Conservation (phyloP, 371 early-diverging fungal genomes). For the Circinella minor region DNA sequence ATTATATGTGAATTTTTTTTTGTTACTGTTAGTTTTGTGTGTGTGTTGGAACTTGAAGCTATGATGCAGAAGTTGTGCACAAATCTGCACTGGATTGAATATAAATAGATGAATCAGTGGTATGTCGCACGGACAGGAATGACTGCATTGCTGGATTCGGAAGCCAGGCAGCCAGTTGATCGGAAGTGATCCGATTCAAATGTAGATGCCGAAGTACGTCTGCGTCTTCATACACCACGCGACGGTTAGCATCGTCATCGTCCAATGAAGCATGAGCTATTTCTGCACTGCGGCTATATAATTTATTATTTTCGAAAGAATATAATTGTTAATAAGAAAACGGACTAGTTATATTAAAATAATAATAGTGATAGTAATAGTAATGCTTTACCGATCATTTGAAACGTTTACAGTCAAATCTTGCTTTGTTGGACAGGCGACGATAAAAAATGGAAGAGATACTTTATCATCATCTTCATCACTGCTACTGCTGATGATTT, state of each 20-base stretch:
- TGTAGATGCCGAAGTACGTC: slow-evolving; percentile 15
- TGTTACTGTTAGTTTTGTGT: neutral
- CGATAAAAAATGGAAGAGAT: slow-evolving; percentile 20
- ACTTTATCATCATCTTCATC: neutral
- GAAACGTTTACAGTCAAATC: slow-evolving; percentile 8
- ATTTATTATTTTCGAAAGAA: neutral
- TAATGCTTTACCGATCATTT: slow-evolving; percentile 9
- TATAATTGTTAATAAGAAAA: neutral
- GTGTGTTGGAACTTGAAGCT: neutral
- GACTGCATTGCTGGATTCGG: slow-evolving; percentile 23
- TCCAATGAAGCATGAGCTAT: slow-evolving; percentile 13
- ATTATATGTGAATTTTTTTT: neutral
- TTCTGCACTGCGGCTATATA: slow-evolving; percentile 12
- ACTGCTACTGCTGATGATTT: slow-evolving; percentile 3
- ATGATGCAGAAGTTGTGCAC: slow-evolving; percentile 12
- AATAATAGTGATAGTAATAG: no score
- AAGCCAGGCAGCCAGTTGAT: slow-evolving; percentile 22
- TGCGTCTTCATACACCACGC: slow-evolving; percentile 18
- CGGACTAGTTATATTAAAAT: neutral
- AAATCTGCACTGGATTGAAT: slow-evolving; percentile 13
- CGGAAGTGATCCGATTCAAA: slow-evolving; percentile 18
- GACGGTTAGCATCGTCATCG: slow-evolving; percentile 9
- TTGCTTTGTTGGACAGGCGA: slow-evolving; percentile 17
- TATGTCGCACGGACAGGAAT: slow-evolving; percentile 12
- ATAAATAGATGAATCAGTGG: slow-evolving; percentile 11